phyloP scores from a whole-genome alignment of 768 basidiomycete species.

The Mycena galopus region DNA sequence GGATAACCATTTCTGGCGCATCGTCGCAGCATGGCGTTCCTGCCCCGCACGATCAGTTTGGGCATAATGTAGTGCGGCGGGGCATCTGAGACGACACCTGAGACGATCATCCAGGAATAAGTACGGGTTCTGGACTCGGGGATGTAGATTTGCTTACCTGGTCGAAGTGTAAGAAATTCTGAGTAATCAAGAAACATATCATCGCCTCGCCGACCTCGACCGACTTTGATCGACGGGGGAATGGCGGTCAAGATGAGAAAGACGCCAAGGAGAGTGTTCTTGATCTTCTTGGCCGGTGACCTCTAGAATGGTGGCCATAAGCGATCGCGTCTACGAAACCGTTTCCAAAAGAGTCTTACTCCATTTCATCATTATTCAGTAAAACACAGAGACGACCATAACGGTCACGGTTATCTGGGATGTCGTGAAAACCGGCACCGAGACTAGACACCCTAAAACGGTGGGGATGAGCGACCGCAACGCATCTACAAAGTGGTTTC shows the following conservation, averaged over 20 bases:
- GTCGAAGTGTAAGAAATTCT: slow-evolving; percentile 77
- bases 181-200: slow-evolving; percentile 86
- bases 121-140: neutral
- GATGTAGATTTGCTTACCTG: slow-evolving; percentile 62
- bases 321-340: neutral
- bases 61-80: slow-evolving; percentile 87
- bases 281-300: slow-evolving; percentile 87
- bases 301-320: slow-evolving; percentile 58
- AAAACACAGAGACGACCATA: slow-evolving; percentile 48
- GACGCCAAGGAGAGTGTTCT: slow-evolving; percentile 89
- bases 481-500: neutral
- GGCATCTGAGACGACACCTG: slow-evolving; percentile 86
- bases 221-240: slow-evolving; percentile 63
- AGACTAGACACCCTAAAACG: slow-evolving; percentile 72
- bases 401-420: too few species aligned
- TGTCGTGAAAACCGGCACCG: too few species aligned
- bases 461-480: neutral
- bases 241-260: slow-evolving; percentile 89
- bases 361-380: slow-evolving; percentile 91
- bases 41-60: slow-evolving; percentile 88
- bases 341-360: slow-evolving; percentile 60
- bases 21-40: slow-evolving; percentile 75
- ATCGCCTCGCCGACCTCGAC: slow-evolving; percentile 77
- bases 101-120: neutral
- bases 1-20: slow-evolving; percentile 80